Base-by-base conservation (phyloP, 2,329 filamentous ascomycete species). In the Scedosporium minutisporum region DNA sequence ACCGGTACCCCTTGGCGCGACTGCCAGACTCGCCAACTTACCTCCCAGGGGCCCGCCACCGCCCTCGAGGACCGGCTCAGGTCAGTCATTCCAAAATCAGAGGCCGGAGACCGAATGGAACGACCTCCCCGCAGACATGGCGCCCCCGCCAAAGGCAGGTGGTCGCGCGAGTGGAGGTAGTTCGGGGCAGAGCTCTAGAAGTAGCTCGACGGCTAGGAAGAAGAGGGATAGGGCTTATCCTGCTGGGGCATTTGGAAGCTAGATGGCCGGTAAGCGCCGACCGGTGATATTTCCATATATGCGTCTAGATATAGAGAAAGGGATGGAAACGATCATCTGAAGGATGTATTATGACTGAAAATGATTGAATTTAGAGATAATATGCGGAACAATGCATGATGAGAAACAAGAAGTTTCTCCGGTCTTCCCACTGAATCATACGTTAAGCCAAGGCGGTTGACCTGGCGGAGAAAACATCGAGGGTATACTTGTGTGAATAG, bases 31-130 rank as follows among this genome's bases (percentile, higher is more conserved):
- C 21, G 51, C 65, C 68, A 42, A 64, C 61, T 12, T 53, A 67
- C 62, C 62, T 65, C 64, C 66, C 65, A 42, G 66, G 63, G 46
- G 65, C 41, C 66, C 62, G 46, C 68, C 67, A 59, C 69, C 69
- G 2, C 68, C 69, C 23, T 68, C 71, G 23, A 65, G 65, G 6
- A 65, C 67, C 2, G 53, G 62, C 6, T 68, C 71, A 16, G 73
- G 75, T 3, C 72, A 76, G 57, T 87, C 84, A 1, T 87, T 80
- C 70, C 85, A 87, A 71, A 86, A 83, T 64, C 72, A 76, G 66
- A 77, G 84, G 6, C 81, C 85, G 2, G 80, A 82, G 21, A 83
- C 74, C 33, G 85, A 87, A 69, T 88, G 85, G 85, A 88, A 88
- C 72, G 85, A 88, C 69, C 68, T 88, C 9, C 85, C 85, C 0